Percentiles rank a stretch among this genome's conserved stretches.
phyloP scores from a whole-genome alignment of 129 eudicot genomes.

The Tanacetum coccineum region DNA sequence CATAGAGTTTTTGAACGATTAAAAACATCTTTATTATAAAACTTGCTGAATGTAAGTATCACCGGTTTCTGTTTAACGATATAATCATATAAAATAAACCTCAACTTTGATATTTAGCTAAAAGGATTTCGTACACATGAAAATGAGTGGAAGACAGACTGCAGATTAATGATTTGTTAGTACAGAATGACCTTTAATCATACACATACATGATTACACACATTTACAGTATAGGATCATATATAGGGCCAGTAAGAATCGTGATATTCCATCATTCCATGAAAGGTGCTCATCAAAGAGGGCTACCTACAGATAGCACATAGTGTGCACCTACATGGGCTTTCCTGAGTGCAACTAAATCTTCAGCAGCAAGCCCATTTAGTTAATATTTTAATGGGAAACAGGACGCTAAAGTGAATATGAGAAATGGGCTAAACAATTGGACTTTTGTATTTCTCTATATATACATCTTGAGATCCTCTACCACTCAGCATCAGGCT shows the following conservation, averaged over 20 bases:
- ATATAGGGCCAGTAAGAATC: not conserved
- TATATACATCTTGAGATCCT: not conserved
- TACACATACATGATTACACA: not conserved
- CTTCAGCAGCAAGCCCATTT: not conserved
- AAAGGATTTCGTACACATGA: not conserved
- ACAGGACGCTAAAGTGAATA: not conserved
- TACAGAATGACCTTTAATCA: constrained; percentile 8
- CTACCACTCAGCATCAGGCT: constrained; percentile 2
- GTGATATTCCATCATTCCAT: not conserved
- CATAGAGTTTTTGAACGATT: not conserved
- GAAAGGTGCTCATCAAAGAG: not conserved
- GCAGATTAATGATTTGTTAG: not conserved
- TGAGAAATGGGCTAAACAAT: constrained; percentile 3
- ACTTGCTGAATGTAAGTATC: not conserved
- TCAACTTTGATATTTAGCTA: constrained; percentile 1
- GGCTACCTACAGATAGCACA: constrained; percentile 5
- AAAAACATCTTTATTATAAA: not conserved
- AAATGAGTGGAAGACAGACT: not conserved
- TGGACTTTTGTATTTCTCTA: not conserved
- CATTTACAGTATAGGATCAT: not conserved
- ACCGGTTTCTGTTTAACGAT: not conserved
- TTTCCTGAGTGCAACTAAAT: not conserved
- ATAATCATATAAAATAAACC: not conserved
- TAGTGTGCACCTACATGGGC: not conserved
- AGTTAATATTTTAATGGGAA: not conserved